Evolutionary conservation across 2,329 filamentous ascomycete species (phyloP), one percentile per base, ranked within the genome.

Genomic region (Fusarium sp.): DNA sequence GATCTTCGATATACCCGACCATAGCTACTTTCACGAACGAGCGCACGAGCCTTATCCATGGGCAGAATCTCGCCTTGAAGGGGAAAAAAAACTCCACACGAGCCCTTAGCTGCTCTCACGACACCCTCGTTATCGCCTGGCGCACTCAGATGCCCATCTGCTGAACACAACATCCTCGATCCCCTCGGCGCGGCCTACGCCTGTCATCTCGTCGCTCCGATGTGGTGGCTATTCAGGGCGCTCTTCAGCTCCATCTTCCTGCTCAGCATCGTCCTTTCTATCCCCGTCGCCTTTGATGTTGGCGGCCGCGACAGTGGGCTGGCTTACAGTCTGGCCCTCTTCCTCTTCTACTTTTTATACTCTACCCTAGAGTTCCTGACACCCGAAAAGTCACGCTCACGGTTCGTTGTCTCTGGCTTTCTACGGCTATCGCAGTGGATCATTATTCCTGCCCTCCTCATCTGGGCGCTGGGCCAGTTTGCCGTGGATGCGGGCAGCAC

Each of bases 251-350:
- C 89, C 73, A 78, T 92, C 78, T 98, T 97, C 79, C 88, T 98
- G 70, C 84, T 93, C 78, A 91, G 91, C 78, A 93, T 97, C 76
- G 88, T 98, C 73, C 90, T 98, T 74, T 97, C 93, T 61, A 95
- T 99, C 74, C 95, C 95, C 61, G 88, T 99, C 74, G 92, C 94
- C 71, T 98, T 98, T 80, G 95, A 99, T 85, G 94, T 98, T 72
- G 95, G 95, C 74, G 95, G 95, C 61, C 89, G 92, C 71, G 93
- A 95, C 70, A 96, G 93, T 73, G 95, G 95, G 57, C 84, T 99
- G 72, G 94, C 93, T 62, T 98, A 96, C 80, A 97, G 93, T 73
- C 85, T 98, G 49, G 87, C 91, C 43, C 86, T 98, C 50, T 93
- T 94, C 68, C 82, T 85, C 70, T 98, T 96, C 82, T 98, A 98